A percentile compares a stretch with the other conserved stretches of the same genome.
Evolutionary conservation across 768 basidiomycete species (phyloP).

Genomic region (Leucosporidium creatinivorum): DNA sequence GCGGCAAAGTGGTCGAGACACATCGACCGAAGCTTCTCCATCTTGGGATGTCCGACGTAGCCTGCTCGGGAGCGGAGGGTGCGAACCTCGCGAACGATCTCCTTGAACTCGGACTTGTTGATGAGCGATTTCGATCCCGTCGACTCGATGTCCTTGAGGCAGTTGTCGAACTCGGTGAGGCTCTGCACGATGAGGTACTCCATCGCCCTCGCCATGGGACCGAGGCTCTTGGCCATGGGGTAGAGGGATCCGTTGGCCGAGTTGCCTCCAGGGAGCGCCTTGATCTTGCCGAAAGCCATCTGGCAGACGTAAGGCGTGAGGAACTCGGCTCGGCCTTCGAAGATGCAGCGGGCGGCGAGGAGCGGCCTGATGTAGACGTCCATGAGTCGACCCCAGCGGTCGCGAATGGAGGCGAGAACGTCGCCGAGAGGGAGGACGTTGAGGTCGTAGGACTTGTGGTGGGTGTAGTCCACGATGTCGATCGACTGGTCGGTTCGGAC

Average conservation of each 20-base stretch:
- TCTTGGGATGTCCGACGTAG: constrained; percentile 68
- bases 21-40: constrained; percentile 69
- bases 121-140: constrained; percentile 54
- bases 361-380: constrained; percentile 47
- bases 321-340: constrained; percentile 15
- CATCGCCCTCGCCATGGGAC: constrained; percentile 68
- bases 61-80: constrained; percentile 29
- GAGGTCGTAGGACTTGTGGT: constrained; percentile 69
- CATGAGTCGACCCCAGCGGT: constrained; percentile 65
- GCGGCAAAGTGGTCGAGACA: constrained; percentile 71
- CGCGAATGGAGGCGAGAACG: constrained; percentile 58
- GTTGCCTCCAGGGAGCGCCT: constrained; percentile 14
- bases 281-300: constrained; percentile 26
- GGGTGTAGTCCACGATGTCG: constrained; percentile 76
- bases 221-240: constrained; percentile 47
- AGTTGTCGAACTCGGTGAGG: constrained; percentile 65
- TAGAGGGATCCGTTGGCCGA: constrained; percentile 23
- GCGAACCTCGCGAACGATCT: constrained; percentile 29
- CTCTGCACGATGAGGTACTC: constrained; percentile 85
- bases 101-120: constrained; percentile 43
- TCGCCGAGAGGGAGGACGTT: constrained; percentile 61
- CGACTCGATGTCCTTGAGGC: constrained; percentile 42
- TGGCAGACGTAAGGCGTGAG: constrained; percentile 29
- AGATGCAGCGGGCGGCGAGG: constrained; percentile 17
- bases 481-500: constrained; percentile 84